A percentile compares a stretch with the other conserved stretches of the same genome.
phyloP scores from a whole-genome alignment of 1,139 yeast genomes.

The Lodderomyces elongisporus region DNA sequence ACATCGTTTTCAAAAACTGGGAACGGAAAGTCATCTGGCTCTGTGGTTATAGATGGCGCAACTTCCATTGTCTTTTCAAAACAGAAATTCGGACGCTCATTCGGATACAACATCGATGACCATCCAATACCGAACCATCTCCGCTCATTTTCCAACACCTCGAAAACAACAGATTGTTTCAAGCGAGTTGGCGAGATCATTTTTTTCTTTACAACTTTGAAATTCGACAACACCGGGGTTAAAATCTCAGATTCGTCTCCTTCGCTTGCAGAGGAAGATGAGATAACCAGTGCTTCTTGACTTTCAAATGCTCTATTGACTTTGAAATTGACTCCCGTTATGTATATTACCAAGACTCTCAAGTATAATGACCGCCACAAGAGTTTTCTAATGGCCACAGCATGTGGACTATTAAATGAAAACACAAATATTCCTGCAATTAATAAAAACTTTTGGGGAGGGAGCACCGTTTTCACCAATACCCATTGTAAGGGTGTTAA shows the following conservation, averaged over 20 bases:
- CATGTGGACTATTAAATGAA: slow-evolving; percentile 53
- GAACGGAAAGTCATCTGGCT: slow-evolving; percentile 33
- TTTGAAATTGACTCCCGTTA: slow-evolving; percentile 44
- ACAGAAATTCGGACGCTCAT: slow-evolving; percentile 48
- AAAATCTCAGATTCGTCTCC: slow-evolving; percentile 16
- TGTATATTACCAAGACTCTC: slow-evolving; percentile 36
- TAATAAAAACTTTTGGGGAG: slow-evolving; percentile 34
- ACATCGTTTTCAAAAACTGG: slow-evolving; percentile 44
- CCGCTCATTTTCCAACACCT: slow-evolving; percentile 53
- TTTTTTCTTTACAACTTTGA: slow-evolving; percentile 37
- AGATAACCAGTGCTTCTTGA: slow-evolving; percentile 18
- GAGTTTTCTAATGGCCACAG: slow-evolving; percentile 44
- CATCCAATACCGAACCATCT: slow-evolving; percentile 63
- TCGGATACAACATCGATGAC: slow-evolving; percentile 47
- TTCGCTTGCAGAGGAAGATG: slow-evolving; percentile 24
- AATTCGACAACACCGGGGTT: slow-evolving; percentile 27
- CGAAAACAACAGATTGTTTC: slow-evolving; percentile 46
- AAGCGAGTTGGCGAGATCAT: slow-evolving; percentile 39
- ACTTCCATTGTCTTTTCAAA: slow-evolving; percentile 35
- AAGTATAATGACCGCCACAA: slow-evolving; percentile 52
- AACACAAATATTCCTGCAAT: slow-evolving; percentile 34
- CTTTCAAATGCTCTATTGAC: slow-evolving; percentile 16
- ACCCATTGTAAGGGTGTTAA: slow-evolving; percentile 47
- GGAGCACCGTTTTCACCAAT: slow-evolving; percentile 29
- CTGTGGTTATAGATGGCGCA: slow-evolving; percentile 24